Evolutionary conservation across 176 grass and related monocot genomes (phyloP).

Genomic region (Musa beccarii): DNA sequence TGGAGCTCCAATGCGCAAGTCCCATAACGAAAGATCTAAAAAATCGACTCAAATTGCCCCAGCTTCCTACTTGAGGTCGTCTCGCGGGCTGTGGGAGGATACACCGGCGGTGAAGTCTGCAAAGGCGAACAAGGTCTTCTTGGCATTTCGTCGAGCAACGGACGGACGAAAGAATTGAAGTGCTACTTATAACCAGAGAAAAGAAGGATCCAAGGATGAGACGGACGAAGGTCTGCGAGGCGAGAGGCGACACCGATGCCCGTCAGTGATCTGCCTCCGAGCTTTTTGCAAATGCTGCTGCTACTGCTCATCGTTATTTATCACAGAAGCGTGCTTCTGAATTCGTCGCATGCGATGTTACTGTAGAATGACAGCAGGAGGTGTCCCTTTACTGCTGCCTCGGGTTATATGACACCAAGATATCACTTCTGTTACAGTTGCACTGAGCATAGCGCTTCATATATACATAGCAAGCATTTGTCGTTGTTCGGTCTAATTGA

Average conservation of each 20-base stretch:
- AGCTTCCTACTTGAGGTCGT: neutral
- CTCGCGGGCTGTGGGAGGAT: neutral
- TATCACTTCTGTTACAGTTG: no score
- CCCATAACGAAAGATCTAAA: neutral
- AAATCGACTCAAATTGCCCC: no score
- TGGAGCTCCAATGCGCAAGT: slow-evolving; percentile 32
- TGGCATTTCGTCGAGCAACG: slow-evolving; percentile 10
- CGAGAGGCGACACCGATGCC: slow-evolving; percentile 59
- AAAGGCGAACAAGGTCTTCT: neutral
- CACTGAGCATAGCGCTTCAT: no score
- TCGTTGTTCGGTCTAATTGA: no score
- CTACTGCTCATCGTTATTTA: neutral
- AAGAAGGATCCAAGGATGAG: neutral
- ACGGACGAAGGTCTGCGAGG: slow-evolving; percentile 9
- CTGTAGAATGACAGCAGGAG: no score
- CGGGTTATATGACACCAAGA: no score
- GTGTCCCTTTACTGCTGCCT: no score
- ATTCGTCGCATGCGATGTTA: no score
- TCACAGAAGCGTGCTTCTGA: no score
- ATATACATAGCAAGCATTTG: no score
- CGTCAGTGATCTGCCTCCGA: slow-evolving; percentile 32
- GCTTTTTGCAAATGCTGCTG: slow-evolving; percentile 24
- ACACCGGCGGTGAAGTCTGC: neutral
- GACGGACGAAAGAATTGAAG: neutral
- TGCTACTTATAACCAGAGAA: neutral